Conservation (phyloP, 345 rosid species). For the Nephelium lappaceum region DNA sequence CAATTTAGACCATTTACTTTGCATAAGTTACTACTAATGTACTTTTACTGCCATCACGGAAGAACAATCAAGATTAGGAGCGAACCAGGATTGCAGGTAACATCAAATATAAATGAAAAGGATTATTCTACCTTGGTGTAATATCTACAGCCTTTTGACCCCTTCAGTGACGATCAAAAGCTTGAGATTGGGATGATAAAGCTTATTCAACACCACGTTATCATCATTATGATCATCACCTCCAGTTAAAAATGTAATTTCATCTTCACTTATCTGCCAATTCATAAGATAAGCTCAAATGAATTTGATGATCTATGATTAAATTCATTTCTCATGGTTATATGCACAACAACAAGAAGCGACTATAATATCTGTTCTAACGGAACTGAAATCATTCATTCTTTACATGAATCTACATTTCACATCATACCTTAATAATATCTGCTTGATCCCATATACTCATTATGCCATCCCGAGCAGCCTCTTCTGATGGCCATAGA, state of each 20-base stretch:
- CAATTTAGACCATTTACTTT: background rate
- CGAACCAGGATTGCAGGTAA: background rate
- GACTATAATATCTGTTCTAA: background rate
- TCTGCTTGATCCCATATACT: constrained; percentile 93
- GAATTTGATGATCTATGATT: too few relatives aligned
- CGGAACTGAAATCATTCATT: background rate
- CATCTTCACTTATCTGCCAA: constrained; percentile 89
- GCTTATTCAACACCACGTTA: constrained; percentile 62
- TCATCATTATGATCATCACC: constrained; percentile 69
- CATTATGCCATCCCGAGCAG: constrained; percentile 84
- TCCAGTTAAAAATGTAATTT: constrained; percentile 75
- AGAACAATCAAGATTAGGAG: background rate
- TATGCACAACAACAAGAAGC: too few relatives aligned
- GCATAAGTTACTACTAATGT: background rate
- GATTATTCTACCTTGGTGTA: constrained; percentile 70
- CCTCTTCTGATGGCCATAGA: constrained; percentile 87
- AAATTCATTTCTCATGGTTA: too few relatives aligned
- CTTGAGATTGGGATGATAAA: constrained; percentile 76
- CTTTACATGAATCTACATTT: background rate
- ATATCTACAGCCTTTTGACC: constrained; percentile 89
- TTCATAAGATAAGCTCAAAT: constrained; percentile 14
- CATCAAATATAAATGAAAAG: background rate
- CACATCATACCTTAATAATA: constrained; percentile 69
- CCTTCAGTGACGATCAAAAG: constrained; percentile 96
- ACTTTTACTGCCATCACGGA: background rate